Evolutionary conservation across 2,329 filamentous ascomycete species (phyloP), one percentile per base, ranked within the genome.

Genomic region (Trichoderma sp.): DNA sequence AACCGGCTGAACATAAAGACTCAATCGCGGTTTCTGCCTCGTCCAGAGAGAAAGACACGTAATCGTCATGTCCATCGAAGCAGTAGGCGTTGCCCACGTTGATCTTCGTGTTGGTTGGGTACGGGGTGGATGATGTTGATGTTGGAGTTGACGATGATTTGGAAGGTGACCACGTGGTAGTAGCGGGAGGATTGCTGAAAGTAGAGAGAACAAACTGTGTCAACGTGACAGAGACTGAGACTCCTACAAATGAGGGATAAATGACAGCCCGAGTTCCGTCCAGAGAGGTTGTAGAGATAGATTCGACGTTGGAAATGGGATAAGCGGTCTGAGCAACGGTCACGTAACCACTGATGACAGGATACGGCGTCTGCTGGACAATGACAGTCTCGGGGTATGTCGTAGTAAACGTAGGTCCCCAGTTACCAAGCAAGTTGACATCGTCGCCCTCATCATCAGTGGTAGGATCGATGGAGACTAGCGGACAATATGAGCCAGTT

Each of bases 1-100:
- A 45, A 0, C 41, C 3, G 3, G 41, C 41, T 0, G 41, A 45
- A n/a, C 41, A 45, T 2, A 45, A 45, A 45, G 41, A 45, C 41
- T 45, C 1, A 0, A 45, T 0, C 7, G 1, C 41, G 6, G 16
- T 45, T 1, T 45, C 0, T 45, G 41, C 1, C 1, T 45, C 41
- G 41, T n/a, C 41, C 41, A 45, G 41, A 1, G 41, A 45, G 41
- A 45, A 45, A 45, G 16, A 45, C 0, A n/a, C 0, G 41, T 45
- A 45, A 1, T 0, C 41, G 9, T 45, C 41, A n/a, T 4, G 41
- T 45, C 41, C 41, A 0, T 45, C 16, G 3, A 45, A 45, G 1
- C 41, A 45, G 41, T 45, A 45, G 7, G 41, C 41, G 0, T 45
- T n/a, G 41, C 41, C 41, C 0, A 9, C 41, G 0, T 45, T 45